Evolutionary conservation across 176 grass and related monocot species (phyloP), one percentile per base, ranked within the genome.

Genomic region (Chrysopogon serrulatus): DNA sequence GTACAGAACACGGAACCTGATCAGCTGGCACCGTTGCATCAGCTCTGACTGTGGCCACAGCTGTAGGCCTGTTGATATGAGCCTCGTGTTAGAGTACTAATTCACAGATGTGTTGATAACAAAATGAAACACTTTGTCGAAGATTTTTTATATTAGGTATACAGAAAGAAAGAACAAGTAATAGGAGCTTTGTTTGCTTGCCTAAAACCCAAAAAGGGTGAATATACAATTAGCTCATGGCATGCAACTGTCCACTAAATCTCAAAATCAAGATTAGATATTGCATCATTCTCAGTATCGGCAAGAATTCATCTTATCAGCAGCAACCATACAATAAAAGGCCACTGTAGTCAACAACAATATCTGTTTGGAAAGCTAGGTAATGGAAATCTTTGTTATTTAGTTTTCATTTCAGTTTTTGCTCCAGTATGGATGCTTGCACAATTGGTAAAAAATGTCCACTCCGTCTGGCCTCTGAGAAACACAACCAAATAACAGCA

Each of bases 1-100:
- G 59, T 51, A 27, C 18, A 69, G 32, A 42, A 71, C 39, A 64
- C 53, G 30, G 2, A 90, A 95, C 96, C 93, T 99, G 89, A 54
- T 79, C 87, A 65, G 74, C 21, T 77, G 84, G 69, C 77, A 84
- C 87, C 18, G 79, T 84, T 81, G 79, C 87, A 88, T 91, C 88
- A 88, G 68, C 86, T 86, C 88, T 80, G 54, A 87, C 88, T 15
- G 78, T 78, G 79, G 88, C 85, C 66, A 74, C 76, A 84, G 74
- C 45, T 42, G 85, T 71, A 89, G 90, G 85, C 87, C 92, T 98
- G 84, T 90, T 74, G 32, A 47, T 37, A 44, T 18, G 12, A 39
- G 21, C 56, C 23, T 47, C 27, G 12, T 33, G 74, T 60, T 67
- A 68, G 30, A 74, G 41, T 74, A 43, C n/a, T 88, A 33, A 33